Percentiles rank a stretch among this genome's conserved stretches.
phyloP scores from a whole-genome alignment of 371 early-diverging fungal species.

The Mucor circinelloides region DNA sequence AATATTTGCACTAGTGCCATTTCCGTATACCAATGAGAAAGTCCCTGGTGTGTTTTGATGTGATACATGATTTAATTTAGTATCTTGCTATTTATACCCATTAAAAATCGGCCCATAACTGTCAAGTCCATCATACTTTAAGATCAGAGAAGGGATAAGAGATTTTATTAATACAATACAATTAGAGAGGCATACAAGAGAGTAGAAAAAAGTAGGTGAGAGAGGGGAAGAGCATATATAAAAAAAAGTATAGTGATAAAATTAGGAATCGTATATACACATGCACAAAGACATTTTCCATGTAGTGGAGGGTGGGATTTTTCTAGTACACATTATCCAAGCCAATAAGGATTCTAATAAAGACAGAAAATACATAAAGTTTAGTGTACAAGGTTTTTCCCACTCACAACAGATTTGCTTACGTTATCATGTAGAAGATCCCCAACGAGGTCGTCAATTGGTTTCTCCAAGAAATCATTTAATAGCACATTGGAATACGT shows the following conservation, averaged over 20 bases:
- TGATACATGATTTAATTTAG: not conserved
- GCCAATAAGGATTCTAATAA: constrained; percentile 3
- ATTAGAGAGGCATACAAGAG: not conserved
- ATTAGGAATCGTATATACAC: not conserved
- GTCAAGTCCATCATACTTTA: not conserved
- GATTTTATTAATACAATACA: not conserved
- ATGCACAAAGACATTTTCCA: not conserved
- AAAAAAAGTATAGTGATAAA: not conserved
- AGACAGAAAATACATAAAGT: not conserved
- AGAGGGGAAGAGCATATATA: too few species aligned
- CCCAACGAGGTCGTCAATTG: not conserved
- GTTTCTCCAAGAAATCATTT: not conserved
- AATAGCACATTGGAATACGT: not conserved
- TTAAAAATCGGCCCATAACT: not conserved
- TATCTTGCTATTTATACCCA: not conserved
- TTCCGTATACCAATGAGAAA: not conserved
- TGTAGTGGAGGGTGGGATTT: not conserved
- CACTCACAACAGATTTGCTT: not conserved
- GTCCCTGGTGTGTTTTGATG: not conserved
- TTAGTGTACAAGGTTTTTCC: not conserved
- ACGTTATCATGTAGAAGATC: constrained; percentile 7
- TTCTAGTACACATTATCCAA: not conserved
- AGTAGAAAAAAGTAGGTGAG: not conserved
- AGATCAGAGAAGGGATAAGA: not conserved
- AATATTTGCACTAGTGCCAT: not conserved